Conservation (phyloP, 805 yeast species). For the Candida taoyuanica region DNA sequence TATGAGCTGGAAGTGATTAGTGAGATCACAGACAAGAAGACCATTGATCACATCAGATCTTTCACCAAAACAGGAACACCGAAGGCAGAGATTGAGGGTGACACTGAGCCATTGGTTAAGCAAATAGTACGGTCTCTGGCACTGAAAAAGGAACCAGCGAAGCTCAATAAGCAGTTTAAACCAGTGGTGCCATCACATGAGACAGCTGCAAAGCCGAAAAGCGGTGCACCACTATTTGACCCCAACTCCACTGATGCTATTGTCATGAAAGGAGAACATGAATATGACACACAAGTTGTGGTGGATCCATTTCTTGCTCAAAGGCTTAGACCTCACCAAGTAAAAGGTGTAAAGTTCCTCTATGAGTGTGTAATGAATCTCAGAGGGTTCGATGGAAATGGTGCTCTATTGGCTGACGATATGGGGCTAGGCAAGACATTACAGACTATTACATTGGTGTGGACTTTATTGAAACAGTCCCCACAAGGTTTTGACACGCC, state of each 20-base stretch:
- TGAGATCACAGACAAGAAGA: slow-evolving; percentile 30
- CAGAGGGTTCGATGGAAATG: slow-evolving; percentile 45
- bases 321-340: slow-evolving; percentile 76
- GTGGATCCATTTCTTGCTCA: slow-evolving; percentile 55
- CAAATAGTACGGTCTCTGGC: not conserved
- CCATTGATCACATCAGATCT: slow-evolving; percentile 20
- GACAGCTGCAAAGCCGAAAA: slow-evolving; percentile 10
- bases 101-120: not conserved
- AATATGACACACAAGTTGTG: slow-evolving; percentile 39
- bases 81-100: slow-evolving; percentile 1
- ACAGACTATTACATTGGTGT: slow-evolving; percentile 75
- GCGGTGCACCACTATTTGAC: slow-evolving; percentile 37
- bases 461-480: slow-evolving; percentile 70
- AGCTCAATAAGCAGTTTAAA: slow-evolving; percentile 23
- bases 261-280: slow-evolving; percentile 34
- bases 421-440: slow-evolving; percentile 95
- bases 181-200: slow-evolving; percentile 22
- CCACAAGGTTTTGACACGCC: slow-evolving; percentile 40
- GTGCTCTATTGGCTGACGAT: slow-evolving; percentile 90
- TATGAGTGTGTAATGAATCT: slow-evolving; percentile 80
- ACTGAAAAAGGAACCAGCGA: slow-evolving; percentile 12
- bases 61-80: slow-evolving; percentile 6
- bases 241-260: slow-evolving; percentile 33
- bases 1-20: slow-evolving; percentile 62
- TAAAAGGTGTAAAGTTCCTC: slow-evolving; percentile 76